Conservation (phyloP, 441 rosid species). For the Gossypium davidsonii region DNA sequence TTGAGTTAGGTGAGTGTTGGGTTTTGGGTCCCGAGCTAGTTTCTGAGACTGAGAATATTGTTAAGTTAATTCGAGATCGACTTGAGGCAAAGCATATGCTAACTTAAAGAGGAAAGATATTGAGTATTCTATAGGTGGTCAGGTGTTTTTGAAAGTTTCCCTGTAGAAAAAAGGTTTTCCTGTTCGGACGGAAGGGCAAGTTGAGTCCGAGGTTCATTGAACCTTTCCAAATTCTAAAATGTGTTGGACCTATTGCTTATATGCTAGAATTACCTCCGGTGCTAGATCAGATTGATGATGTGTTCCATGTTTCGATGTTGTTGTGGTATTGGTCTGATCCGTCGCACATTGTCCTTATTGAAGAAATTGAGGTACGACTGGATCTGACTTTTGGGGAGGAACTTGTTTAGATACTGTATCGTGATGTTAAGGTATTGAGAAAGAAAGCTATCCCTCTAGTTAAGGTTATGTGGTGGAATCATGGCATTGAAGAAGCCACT, state of each 20-base stretch:
- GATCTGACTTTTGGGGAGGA: background rate
- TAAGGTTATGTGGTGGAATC: background rate
- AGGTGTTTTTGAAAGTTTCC: too few relatives aligned
- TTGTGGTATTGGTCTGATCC: background rate
- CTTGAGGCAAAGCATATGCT: too few relatives aligned
- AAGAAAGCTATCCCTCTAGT: background rate
- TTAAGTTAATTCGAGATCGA: too few relatives aligned
- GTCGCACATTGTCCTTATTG: background rate
- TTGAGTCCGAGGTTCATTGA: background rate
- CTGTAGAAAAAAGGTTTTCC: background rate
- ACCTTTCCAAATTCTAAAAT: background rate
- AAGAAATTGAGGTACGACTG: background rate
- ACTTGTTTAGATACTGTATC: background rate
- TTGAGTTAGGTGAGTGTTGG: too few relatives aligned
- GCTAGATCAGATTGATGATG: background rate
- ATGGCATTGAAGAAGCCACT: background rate
- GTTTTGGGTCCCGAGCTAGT: too few relatives aligned
- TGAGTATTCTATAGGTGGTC: background rate
- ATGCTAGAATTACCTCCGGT: background rate
- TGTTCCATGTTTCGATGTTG: background rate
- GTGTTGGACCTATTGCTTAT: background rate
- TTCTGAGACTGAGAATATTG: too few relatives aligned
- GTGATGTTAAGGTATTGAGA: background rate
- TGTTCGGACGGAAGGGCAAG: background rate
- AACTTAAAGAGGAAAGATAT: background rate